A percentile compares a stretch with the other conserved stretches of the same genome.
Evolutionary conservation across 177 flowering plant species (phyloP).

Genomic region (Telopea speciosissima): DNA sequence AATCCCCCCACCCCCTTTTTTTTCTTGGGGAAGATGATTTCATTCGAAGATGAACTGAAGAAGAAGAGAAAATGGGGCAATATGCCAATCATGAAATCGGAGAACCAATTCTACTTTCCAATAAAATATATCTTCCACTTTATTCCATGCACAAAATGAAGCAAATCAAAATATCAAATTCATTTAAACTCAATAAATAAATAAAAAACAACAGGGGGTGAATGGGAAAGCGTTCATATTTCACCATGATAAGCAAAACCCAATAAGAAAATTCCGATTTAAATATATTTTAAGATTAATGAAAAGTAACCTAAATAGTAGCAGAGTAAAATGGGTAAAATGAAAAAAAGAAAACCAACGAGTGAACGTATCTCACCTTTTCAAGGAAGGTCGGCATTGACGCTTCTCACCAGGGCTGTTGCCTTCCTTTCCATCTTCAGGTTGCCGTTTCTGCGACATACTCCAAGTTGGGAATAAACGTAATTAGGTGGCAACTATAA

Average conservation of each 20-base stretch:
- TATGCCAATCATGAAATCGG: too few species aligned
- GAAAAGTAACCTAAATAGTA: too few species aligned
- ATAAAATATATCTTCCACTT: background rate
- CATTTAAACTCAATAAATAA: background rate
- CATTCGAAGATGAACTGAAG: too few species aligned
- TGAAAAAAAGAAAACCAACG: background rate
- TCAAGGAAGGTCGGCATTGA: slow-evolving; percentile 16
- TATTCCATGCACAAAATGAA: background rate
- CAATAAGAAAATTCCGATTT: background rate
- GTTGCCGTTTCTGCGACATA: slow-evolving; percentile 47
- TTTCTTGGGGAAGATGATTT: too few species aligned
- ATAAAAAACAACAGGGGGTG: too few species aligned
- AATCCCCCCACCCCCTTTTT: too few species aligned
- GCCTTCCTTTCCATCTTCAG: slow-evolving; percentile 33
- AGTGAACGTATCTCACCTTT: slow-evolving; percentile 14
- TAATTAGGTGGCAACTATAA: slow-evolving; percentile 1
- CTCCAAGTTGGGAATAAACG: background rate
- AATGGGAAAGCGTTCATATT: background rate
- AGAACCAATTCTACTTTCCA: too few species aligned
- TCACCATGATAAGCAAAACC: background rate
- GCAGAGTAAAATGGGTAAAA: too few species aligned
- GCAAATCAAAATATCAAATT: background rate
- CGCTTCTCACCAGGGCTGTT: slow-evolving; percentile 36
- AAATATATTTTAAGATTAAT: too few species aligned
- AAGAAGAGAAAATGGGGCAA: too few species aligned